Evolutionary conservation across 1,284 basidiomycete species (phyloP).

Genomic region (Athelia sp.): DNA sequence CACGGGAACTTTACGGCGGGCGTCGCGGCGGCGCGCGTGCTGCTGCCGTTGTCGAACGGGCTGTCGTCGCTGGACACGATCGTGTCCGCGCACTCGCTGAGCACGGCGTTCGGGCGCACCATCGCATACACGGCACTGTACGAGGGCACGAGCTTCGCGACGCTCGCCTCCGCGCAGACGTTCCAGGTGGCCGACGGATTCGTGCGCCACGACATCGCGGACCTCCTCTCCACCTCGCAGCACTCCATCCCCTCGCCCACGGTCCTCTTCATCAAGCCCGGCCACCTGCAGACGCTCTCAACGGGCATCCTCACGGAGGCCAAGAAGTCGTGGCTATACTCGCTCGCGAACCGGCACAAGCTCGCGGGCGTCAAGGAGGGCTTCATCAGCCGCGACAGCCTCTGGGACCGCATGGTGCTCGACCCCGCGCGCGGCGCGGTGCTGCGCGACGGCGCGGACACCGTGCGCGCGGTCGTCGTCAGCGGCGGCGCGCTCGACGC

Average conservation of each 20-base stretch:
- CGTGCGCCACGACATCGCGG: constrained; percentile 32
- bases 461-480: constrained; percentile 57
- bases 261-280: constrained; percentile 55
- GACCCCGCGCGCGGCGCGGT: constrained; percentile 56
- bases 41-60: constrained; percentile 59
- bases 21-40: constrained; percentile 61
- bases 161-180: constrained; percentile 49
- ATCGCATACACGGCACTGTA: constrained; percentile 72
- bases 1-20: constrained; percentile 79
- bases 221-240: constrained; percentile 39
- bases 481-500: constrained; percentile 51
- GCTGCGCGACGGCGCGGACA: constrained; percentile 52
- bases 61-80: constrained; percentile 68
- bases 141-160: constrained; percentile 68
- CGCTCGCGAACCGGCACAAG: constrained; percentile 72
- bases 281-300: constrained; percentile 49
- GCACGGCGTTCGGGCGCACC: constrained; percentile 66
- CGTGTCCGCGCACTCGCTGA: constrained; percentile 65
- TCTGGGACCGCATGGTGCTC: constrained; percentile 76
- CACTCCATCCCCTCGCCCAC: constrained; percentile 67
- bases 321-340: constrained; percentile 44
- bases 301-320: constrained; percentile 47
- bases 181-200: constrained; percentile 31
- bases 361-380: constrained; percentile 59
- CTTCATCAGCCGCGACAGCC: constrained; percentile 65